These are phyloP conservation scores for Vanderwaltozyma polyspora DNA, from an alignment of 805 yeast genomes.

Conservation along the genomic window DNA sequence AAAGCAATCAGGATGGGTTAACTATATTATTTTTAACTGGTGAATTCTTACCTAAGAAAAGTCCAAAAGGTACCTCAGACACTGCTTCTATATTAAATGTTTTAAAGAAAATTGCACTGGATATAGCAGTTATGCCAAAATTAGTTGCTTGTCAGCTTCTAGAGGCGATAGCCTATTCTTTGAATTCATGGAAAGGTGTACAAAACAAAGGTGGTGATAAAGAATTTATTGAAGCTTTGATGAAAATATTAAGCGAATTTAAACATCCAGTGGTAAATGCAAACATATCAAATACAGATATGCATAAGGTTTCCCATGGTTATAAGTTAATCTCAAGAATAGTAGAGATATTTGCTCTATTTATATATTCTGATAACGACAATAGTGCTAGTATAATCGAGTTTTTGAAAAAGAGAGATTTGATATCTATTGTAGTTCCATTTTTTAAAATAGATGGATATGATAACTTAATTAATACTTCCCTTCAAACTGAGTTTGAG, in stretches of 20 bases:
- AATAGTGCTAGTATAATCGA: conserved; percentile 34
- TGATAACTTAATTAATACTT: conserved; percentile 35
- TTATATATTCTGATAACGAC: conserved; percentile 42
- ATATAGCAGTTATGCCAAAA: conserved; percentile 45
- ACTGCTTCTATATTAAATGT: conserved; percentile 40
- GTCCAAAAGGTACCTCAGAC: conserved; percentile 5
- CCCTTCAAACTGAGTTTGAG: conserved; percentile 36
- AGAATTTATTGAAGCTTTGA: conserved; percentile 25
- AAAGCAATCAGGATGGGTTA: conserved; percentile 68
- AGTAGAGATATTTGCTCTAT: conserved; percentile 64
- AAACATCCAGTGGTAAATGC: conserved; percentile 8
- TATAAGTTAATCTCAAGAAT: conserved; percentile 53
- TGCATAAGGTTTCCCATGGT: conserved; percentile 37
- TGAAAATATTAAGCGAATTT: conserved; percentile 30
- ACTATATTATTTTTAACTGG: conserved; percentile 54
- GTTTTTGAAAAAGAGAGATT: conserved; percentile 30
- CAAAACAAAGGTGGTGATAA: conserved; percentile 41
- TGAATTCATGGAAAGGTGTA: conserved; percentile 66
- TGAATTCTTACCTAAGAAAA: conserved; percentile 31
- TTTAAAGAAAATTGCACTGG: conserved; percentile 43
- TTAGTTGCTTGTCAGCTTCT: conserved; percentile 55
- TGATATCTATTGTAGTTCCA: conserved; percentile 26
- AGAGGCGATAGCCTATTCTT: conserved; percentile 63
- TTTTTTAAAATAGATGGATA: conserved; percentile 37
- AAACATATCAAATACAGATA: conserved; percentile 9